Percentiles rank a stretch among this genome's conserved stretches.
Conservation (phyloP, 2,329 filamentous ascomycete genomes). For the Ophiocordyceps camponoti-leonardi region DNA sequence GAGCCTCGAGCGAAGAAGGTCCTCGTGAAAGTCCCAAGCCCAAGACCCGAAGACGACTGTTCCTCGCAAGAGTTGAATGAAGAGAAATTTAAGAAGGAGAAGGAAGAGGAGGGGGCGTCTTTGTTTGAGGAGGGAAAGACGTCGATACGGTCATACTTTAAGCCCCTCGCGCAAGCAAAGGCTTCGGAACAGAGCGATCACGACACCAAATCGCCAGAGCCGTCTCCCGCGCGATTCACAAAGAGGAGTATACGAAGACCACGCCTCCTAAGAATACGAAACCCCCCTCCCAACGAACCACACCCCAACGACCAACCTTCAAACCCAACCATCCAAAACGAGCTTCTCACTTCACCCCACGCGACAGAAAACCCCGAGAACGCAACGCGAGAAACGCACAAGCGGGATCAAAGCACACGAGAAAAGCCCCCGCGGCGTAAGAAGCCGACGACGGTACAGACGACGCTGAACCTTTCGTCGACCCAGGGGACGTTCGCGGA, state of each 20-base stretch:
- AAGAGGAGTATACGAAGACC: conserved; percentile 7
- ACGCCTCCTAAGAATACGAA: conserved; percentile 13
- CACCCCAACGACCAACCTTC: too few species aligned
- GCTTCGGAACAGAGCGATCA: background rate
- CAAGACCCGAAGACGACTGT: background rate
- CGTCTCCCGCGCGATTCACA: conserved; percentile 3
- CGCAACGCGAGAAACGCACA: background rate
- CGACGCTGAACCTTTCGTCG: conserved; percentile 25
- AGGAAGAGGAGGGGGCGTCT: too few species aligned
- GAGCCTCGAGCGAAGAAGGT: conserved; percentile 12
- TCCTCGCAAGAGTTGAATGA: too few species aligned
- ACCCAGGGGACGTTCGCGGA: conserved; percentile 24
- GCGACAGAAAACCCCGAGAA: background rate
- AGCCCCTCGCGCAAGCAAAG: conserved; percentile 9
- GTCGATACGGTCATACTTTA: conserved; percentile 25
- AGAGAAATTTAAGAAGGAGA: too few species aligned
- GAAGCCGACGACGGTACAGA: conserved; percentile 17
- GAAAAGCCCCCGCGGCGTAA: background rate
- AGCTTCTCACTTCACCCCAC: background rate
- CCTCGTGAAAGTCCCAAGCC: conserved; percentile 1
- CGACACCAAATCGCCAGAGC: conserved; percentile 2
- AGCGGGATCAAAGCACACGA: background rate
- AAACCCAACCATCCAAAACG: too few species aligned
- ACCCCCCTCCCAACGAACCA: conserved; percentile 4
- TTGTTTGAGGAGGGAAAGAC: background rate